phyloP scores from a whole-genome alignment of 768 basidiomycete species.

The Boletus vermiculosoides region DNA sequence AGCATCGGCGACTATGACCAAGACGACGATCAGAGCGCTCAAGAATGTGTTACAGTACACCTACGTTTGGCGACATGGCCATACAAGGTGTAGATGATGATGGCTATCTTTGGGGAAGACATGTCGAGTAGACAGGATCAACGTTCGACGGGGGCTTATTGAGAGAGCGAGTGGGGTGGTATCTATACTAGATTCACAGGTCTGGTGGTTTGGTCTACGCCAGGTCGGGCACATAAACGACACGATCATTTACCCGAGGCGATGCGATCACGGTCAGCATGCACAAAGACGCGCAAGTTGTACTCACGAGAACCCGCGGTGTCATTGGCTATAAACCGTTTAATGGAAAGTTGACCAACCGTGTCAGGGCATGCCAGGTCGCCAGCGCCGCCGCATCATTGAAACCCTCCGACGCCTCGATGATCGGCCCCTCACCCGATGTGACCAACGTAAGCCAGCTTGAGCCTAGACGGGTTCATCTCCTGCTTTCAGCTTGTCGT shows the following conservation, averaged over 20 bases:
- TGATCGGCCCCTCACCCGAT: background rate
- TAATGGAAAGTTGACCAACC: background rate
- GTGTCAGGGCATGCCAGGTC: background rate
- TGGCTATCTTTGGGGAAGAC: conserved; percentile 57
- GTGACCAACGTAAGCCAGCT: background rate
- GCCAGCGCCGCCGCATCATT: too few relatives aligned
- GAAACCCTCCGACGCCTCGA: too few relatives aligned
- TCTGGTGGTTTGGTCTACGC: background rate
- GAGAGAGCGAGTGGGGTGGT: background rate
- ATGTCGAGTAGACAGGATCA: conserved; percentile 22
- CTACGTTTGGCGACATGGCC: conserved; percentile 68
- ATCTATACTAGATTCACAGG: conserved; percentile 11
- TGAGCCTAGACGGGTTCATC: background rate
- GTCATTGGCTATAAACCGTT: background rate
- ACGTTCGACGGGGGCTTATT: background rate
- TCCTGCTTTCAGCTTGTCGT: background rate
- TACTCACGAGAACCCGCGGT: conserved; percentile 19
- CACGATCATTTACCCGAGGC: conserved; percentile 1
- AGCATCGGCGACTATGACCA: conserved; percentile 58
- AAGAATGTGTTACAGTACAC: conserved; percentile 24
- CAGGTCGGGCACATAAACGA: conserved; percentile 10
- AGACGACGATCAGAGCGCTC: conserved; percentile 1
- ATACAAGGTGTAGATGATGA: conserved; percentile 72
- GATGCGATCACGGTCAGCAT: background rate
- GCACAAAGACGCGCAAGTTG: conserved; percentile 7